These are phyloP conservation scores for Triadica sebifera DNA, from an alignment of 345 rosid genomes.

Conservation along the genomic window DNA sequence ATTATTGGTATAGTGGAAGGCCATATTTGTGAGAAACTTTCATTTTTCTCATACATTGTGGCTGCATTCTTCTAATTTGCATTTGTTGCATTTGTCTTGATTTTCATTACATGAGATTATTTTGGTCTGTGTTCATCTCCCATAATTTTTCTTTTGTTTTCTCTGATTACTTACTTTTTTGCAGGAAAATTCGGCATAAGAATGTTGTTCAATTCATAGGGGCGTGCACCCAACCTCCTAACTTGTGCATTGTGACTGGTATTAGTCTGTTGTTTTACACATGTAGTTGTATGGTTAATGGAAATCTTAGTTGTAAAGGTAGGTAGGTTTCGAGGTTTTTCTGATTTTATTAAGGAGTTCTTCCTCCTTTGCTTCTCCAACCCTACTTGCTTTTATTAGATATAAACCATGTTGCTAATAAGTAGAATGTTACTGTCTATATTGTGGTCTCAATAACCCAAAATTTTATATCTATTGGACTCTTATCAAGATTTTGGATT, in stretches of 20 bases:
- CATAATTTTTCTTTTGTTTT: conserved; percentile 14
- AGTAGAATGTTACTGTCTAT: conserved; percentile 18
- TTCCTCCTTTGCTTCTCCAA: conserved; percentile 9
- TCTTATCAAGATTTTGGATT: conserved; percentile 17
- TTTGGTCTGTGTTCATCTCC: neutral
- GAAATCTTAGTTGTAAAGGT: neutral
- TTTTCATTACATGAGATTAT: conserved; percentile 2
- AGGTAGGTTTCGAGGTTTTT: conserved; percentile 11
- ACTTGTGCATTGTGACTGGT: conserved; percentile 94
- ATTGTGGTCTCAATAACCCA: conserved; percentile 10
- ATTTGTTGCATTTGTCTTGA: neutral
- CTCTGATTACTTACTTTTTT: conserved; percentile 19
- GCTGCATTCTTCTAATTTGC: conserved; percentile 2
- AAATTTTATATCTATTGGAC: conserved; percentile 14
- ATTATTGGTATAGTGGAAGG: neutral
- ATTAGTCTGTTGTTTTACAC: conserved; percentile 13
- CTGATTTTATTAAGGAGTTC: conserved; percentile 10
- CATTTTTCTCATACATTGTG: neutral
- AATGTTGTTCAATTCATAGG: conserved; percentile 94
- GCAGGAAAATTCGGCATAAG: conserved; percentile 91
- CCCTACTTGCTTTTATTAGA: conserved; percentile 1
- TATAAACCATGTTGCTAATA: conserved; percentile 18
- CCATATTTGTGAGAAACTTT: neutral
- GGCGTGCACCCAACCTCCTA: conserved; percentile 83
- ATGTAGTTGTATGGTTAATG: neutral